These are phyloP conservation scores for Collybiopsis confluens DNA, from an alignment of 768 basidiomycete species.

Conservation along the genomic window DNA sequence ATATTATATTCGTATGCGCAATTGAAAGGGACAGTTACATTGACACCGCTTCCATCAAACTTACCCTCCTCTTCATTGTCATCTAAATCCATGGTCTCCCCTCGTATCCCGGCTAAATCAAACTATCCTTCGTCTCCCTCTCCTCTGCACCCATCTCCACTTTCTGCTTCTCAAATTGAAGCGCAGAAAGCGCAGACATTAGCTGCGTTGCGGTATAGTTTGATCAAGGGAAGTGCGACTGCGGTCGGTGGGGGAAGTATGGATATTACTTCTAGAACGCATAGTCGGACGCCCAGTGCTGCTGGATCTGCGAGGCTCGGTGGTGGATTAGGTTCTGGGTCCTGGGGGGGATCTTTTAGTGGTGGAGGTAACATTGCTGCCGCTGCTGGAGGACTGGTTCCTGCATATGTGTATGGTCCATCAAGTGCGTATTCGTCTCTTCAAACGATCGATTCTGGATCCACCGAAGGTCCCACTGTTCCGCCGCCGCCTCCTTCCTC, in stretches of 20 bases:
- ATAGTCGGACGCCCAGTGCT: constrained; percentile 5
- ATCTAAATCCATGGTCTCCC: constrained; percentile 12
- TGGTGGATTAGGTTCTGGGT: background rate
- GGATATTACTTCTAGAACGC: constrained; percentile 44
- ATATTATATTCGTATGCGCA: constrained; percentile 86
- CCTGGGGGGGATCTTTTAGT: constrained; percentile 5
- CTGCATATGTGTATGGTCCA: constrained; percentile 12
- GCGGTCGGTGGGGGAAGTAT: constrained; percentile 73
- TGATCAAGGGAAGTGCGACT: constrained; percentile 39
- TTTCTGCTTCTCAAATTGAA: constrained; percentile 23
- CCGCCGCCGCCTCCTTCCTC: constrained; percentile 14
- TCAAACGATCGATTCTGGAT: constrained; percentile 3
- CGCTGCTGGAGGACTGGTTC: too few relatives aligned
- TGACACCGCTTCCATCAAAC: constrained; percentile 41
- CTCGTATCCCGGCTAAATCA: constrained; percentile 43
- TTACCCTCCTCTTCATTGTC: background rate
- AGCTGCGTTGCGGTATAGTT: constrained; percentile 41
- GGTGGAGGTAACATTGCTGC: too few relatives aligned
- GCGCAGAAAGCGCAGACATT: constrained; percentile 44
- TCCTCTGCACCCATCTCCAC: background rate
- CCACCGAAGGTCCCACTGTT: constrained; percentile 4
- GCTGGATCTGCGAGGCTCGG: background rate
- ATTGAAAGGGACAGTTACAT: constrained; percentile 60
- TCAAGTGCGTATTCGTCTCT: constrained; percentile 10
- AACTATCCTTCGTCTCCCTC: constrained; percentile 18